These are phyloP conservation scores for Barbatosphaeria neglecta DNA, from an alignment of 495 filamentous ascomycete genomes.

Conservation along the genomic window DNA sequence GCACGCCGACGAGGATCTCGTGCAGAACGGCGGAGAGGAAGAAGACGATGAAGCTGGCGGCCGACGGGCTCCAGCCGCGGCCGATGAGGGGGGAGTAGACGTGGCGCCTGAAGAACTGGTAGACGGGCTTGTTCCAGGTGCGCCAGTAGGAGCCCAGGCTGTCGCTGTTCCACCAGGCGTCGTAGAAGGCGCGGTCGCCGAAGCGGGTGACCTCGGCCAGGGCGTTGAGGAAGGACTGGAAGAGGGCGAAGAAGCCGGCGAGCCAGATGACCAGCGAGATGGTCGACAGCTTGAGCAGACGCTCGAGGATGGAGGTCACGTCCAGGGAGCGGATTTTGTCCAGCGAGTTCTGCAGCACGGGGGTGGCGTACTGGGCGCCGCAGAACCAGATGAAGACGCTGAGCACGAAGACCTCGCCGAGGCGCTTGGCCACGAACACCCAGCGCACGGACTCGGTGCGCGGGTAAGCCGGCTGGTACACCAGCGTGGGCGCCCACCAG, in stretches of 20 bases:
- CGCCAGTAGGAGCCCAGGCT: slow-evolving; percentile 85
- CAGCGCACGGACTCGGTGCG: slow-evolving; percentile 66
- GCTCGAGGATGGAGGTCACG: slow-evolving; percentile 70
- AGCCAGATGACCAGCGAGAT: slow-evolving; percentile 93
- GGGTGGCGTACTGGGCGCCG: slow-evolving; percentile 84
- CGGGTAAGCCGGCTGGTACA: slow-evolving; percentile 95
- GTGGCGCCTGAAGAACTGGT: slow-evolving; percentile 89
- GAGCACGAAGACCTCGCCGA: slow-evolving; percentile 62
- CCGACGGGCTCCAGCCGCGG: slow-evolving; percentile 56
- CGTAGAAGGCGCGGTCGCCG: slow-evolving; percentile 88
- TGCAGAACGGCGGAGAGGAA: slow-evolving; percentile 77
- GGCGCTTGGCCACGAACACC: slow-evolving; percentile 72
- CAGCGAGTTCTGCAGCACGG: slow-evolving; percentile 77
- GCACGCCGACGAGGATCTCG: slow-evolving; percentile 85
- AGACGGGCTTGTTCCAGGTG: slow-evolving; percentile 95
- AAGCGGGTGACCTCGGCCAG: slow-evolving; percentile 84
- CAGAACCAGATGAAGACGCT: slow-evolving; percentile 86
- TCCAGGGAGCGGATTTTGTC: slow-evolving; percentile 75
- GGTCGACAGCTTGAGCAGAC: slow-evolving; percentile 86
- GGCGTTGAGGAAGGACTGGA: slow-evolving; percentile 81
- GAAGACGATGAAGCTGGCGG: slow-evolving; percentile 71
- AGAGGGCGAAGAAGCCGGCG: slow-evolving; percentile 90
- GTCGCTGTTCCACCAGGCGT: slow-evolving; percentile 93
- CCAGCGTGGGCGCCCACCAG: slow-evolving; percentile 91
- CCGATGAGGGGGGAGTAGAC: slow-evolving; percentile 77